Evolutionary conservation across 2,329 filamentous ascomycete species (phyloP), one percentile per base, ranked within the genome.

Genomic region (Microcyclospora tardicrescens): DNA sequence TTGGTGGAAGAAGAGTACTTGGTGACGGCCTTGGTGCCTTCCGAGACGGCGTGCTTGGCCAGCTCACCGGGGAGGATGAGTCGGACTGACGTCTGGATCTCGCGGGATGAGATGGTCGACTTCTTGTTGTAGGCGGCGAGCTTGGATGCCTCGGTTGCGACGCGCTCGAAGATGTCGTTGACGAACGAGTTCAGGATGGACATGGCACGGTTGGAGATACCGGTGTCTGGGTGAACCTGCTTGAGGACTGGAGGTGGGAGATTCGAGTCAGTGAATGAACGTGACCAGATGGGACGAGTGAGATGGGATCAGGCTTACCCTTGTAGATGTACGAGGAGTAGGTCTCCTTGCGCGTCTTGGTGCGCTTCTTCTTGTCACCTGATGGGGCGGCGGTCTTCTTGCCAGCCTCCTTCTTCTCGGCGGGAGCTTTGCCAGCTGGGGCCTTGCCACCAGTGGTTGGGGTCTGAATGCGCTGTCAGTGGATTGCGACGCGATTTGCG

Each of bases 271-370:
- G 19, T 24, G 19, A 4, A 38, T 24, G 19, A 8, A 24, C 19
- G 42, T 38, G 48, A 47, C 38, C 39, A 35, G 32, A 30, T 11
- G n/a, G 16, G 29, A 29, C 27, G 32, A 35, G 35, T 30, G 37
- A 38, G 30, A 41, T 41, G 35, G 38, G 42, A 38, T 38, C 36
- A 34, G 43, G 62, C 77, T 66, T 63, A 95, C 89, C 91, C 77
- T 96, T 98, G 84, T 96, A 98, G 72, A 98, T 98, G 79, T 98
- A 98, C 40, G 85, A 93, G 56, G 84, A 93, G 76, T 98, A 98
- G n/a, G 91, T 98, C 77, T 98, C 91, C 83, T 96, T 96, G 72
- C 91, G 81, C 54, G 87, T 84, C 87, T 98, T 98, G 73, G 86
- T 93, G 63, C 91, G 85, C 87, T 96, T 98, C 84, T 98, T 98